phyloP scores from a whole-genome alignment of 305 asterid genomes.

The Solanum hybrid region DNA sequence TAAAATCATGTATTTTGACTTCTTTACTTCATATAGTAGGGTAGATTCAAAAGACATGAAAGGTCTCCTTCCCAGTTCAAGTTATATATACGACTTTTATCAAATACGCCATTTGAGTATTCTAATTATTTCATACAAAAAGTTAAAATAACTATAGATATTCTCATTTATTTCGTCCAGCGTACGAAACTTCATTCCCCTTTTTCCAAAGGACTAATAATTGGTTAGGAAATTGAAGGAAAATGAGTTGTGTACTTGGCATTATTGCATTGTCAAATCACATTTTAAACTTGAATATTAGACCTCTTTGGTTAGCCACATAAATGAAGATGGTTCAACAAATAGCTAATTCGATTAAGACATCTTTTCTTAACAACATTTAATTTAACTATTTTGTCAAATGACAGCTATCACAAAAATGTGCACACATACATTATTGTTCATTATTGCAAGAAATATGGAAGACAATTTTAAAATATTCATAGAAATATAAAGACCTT shows the following conservation, averaged over 20 bases:
- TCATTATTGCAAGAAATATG: neutral
- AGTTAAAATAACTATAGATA: neutral
- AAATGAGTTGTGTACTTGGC: neutral
- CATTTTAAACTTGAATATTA: neutral
- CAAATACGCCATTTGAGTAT: neutral
- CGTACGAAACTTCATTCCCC: neutral
- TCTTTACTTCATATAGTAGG: neutral
- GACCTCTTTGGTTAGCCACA: neutral
- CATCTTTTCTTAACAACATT: neutral
- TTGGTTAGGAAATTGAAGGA: neutral
- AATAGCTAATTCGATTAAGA: neutral
- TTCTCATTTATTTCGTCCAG: neutral
- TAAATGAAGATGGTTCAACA: neutral
- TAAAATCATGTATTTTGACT: neutral
- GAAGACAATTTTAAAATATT: neutral
- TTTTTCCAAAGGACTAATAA: neutral
- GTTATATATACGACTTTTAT: neutral
- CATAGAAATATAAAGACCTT: neutral
- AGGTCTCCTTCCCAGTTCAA: neutral
- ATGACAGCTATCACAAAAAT: neutral
- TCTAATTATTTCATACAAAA: neutral
- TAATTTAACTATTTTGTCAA: neutral
- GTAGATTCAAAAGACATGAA: neutral
- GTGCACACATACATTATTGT: neutral
- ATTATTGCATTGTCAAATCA: neutral